Base-by-base conservation (phyloP, 129 eudicot genomes). In the Pittosporum tobira region DNA sequence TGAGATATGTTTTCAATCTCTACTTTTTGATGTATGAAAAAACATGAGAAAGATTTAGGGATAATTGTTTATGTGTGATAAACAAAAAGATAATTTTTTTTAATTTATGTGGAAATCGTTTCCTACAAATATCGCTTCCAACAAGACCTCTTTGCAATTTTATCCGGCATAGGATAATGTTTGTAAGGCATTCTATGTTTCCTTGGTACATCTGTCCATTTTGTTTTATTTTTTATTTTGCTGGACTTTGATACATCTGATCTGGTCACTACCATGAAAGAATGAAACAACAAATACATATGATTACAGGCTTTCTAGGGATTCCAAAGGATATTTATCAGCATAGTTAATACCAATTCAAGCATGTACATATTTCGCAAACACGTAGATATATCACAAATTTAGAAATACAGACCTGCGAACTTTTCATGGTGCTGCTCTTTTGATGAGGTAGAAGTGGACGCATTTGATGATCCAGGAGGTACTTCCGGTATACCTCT, bases 371-470 rank as follows among this genome's bases (percentile, higher is more conserved):
- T 51, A 51, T 51, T n/a, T 13, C 6, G 5, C 13, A 29, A 25
- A 11, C 46, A 40, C 14, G 2, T 15, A 16, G 13, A 30, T 55
- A 18, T 18, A 26, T 55, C 9, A 30, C 8, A 62, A 50, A 10
- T 27, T 43, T 34, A 47, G 52, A 62, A 36, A 36, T 6, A 56
- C 40, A 61, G 43, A 84, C 96, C 96, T 65, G 84, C 78, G 24
- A 73, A 57, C 31, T 64, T 80, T 15, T 48, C 79, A 67, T 28
- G 30, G 28, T 52, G 72, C 71, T 74, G 83, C 72, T 76, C 81
- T 49, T 51, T 65, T 48, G 79, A 72, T 48, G 84, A 62, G 76
- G 67, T 76, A 34, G 87, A 77, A 59, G 60, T 79, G 60, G 70
- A 48, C 24, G 29, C 25, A 5, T 70, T 66, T 62, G 93, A 72